Conservation (phyloP, 441 rosid genomes). For the California macrophylla region DNA sequence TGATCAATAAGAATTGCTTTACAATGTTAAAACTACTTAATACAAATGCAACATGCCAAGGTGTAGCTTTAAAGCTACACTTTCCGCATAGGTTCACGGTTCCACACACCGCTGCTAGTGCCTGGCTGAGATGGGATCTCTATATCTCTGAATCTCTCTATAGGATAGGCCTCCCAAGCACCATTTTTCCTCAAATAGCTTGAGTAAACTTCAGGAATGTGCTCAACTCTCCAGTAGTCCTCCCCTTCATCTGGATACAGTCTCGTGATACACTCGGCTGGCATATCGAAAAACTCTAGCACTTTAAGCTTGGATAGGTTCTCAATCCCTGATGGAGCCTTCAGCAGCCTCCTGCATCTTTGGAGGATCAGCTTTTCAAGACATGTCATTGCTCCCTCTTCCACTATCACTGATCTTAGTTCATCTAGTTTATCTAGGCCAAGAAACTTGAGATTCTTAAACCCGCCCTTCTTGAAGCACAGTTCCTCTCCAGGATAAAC, state of each 20-base stretch:
- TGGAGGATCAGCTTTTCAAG: constrained; percentile 30
- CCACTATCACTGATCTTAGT: constrained; percentile 22
- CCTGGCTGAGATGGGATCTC: not conserved
- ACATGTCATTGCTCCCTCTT: constrained; percentile 31
- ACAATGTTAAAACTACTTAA: no score
- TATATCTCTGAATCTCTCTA: not conserved
- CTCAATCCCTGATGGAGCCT: constrained; percentile 35
- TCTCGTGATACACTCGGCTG: constrained; percentile 22
- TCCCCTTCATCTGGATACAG: constrained; percentile 26
- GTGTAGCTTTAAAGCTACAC: no score
- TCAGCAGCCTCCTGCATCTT: constrained; percentile 27
- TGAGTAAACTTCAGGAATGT: constrained; percentile 31
- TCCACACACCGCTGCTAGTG: no score
- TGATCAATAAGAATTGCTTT: no score
- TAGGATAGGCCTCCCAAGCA: not conserved
- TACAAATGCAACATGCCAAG: no score
- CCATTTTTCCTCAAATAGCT: constrained; percentile 10
- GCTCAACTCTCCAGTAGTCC: constrained; percentile 26
- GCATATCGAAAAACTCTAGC: constrained; percentile 35
- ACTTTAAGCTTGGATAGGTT: constrained; percentile 25
- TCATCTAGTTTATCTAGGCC: constrained; percentile 31
- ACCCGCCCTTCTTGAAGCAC: constrained; percentile 25
- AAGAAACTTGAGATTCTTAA: constrained; percentile 27
- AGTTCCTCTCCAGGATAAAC: constrained; percentile 25
- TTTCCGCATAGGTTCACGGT: no score